Conservation (phyloP, 2,329 filamentous ascomycete genomes). For the Ophiostoma australiae region DNA sequence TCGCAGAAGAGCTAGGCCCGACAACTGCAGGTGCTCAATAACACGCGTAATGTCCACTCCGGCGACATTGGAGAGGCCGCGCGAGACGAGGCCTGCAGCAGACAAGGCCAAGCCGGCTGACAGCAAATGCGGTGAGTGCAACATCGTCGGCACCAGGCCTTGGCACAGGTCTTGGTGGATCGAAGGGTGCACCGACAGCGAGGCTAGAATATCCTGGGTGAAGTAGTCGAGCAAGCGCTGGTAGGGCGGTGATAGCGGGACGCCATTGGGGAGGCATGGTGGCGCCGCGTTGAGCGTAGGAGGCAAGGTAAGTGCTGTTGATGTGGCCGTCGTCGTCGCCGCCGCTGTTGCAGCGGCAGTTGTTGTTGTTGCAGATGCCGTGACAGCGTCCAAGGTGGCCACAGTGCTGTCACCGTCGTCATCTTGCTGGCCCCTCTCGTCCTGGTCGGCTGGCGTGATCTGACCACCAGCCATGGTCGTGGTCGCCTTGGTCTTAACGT, state of each 20-base stretch:
- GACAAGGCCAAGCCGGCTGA: slow-evolving; percentile 22
- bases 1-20: slow-evolving; percentile 20
- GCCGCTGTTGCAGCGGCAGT: neutral
- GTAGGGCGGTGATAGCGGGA: slow-evolving; percentile 22
- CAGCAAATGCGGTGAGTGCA: slow-evolving; percentile 22
- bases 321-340: neutral
- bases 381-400: neutral
- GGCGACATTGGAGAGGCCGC: slow-evolving; percentile 20
- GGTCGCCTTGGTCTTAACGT: neutral
- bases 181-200: slow-evolving; percentile 21
- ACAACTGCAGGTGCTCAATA: slow-evolving; percentile 22
- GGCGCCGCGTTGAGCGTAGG: slow-evolving; percentile 13
- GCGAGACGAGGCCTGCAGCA: slow-evolving; percentile 19
- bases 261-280: slow-evolving; percentile 20
- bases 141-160: slow-evolving; percentile 21
- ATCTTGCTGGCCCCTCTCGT: neutral
- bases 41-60: slow-evolving; percentile 20
- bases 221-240: slow-evolving; percentile 24
- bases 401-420: neutral
- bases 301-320: neutral
- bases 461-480: neutral
- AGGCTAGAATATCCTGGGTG: slow-evolving; percentile 21
- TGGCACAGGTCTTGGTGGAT: slow-evolving; percentile 23
- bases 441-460: neutral
- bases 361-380: neutral